Percentiles rank a stretch among this genome's conserved stretches.
phyloP scores from a whole-genome alignment of 805 yeast species.

The Candida piceae region DNA sequence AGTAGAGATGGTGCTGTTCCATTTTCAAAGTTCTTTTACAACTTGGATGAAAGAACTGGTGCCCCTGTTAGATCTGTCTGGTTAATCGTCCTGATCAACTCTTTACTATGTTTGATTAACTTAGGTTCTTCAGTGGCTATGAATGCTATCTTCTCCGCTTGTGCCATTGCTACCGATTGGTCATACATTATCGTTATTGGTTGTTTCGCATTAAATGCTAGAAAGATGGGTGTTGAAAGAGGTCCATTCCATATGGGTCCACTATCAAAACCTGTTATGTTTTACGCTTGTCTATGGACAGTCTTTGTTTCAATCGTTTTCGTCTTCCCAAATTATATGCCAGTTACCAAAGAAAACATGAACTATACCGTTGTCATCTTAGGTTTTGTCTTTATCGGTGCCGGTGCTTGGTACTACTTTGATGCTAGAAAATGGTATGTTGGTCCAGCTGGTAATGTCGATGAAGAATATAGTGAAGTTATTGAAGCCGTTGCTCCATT shows the following conservation, averaged over 20 bases:
- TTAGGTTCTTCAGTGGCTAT: conserved; percentile 41
- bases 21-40: conserved; percentile 37
- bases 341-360: conserved; percentile 41
- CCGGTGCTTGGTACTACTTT: conserved; percentile 40
- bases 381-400: conserved; percentile 34
- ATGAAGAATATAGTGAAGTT: conserved; percentile 25
- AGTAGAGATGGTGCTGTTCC: conserved; percentile 55
- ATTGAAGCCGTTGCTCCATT: conserved; percentile 14
- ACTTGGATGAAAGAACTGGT: conserved; percentile 35
- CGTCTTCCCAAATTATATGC: conserved; percentile 47
- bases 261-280: conserved; percentile 37
- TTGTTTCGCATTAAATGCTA: conserved; percentile 39
- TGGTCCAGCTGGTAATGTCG: conserved; percentile 50
- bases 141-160: conserved; percentile 50
- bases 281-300: conserved; percentile 41
- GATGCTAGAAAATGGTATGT: conserved; percentile 52
- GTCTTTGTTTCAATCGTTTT: conserved; percentile 41
- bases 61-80: conserved; percentile 43
- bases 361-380: conserved; percentile 50
- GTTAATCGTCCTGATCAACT: conserved; percentile 34
- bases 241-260: conserved; percentile 47
- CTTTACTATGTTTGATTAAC: conserved; percentile 41
- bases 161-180: conserved; percentile 46
- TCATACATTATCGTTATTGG: conserved; percentile 44
- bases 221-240: conserved; percentile 39